phyloP scores from a whole-genome alignment of 345 rosid genomes.

The Camelina neglecta region DNA sequence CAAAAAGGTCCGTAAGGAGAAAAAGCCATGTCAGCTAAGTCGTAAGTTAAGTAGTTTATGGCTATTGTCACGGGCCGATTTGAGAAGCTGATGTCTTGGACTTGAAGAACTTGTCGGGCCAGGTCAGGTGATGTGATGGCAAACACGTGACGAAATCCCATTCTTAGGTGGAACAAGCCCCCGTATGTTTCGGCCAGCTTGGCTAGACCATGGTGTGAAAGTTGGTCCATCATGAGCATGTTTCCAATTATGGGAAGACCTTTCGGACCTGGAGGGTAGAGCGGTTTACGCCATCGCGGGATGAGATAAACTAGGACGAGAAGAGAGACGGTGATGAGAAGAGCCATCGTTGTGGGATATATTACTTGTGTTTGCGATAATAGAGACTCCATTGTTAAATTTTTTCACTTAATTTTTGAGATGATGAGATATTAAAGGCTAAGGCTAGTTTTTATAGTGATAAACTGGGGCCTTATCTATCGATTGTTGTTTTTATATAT shows the following conservation, averaged over 20 bases:
- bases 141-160: conserved; percentile 75
- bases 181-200: conserved; percentile 66
- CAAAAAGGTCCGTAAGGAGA: conserved; percentile 95
- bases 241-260: conserved; percentile 82
- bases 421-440: conserved; percentile 9
- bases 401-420: conserved; percentile 12
- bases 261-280: conserved; percentile 83
- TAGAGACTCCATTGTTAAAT: conserved; percentile 26
- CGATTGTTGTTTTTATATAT: not conserved
- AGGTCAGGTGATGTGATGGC: conserved; percentile 66
- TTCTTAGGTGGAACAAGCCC: conserved; percentile 69
- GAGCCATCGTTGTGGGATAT: conserved; percentile 26
- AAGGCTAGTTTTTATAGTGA: conserved; percentile 26
- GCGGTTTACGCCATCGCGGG: conserved; percentile 49
- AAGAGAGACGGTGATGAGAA: conserved; percentile 21
- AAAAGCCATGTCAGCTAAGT: conserved; percentile 94
- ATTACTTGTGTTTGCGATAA: conserved; percentile 22
- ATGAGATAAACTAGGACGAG: conserved; percentile 41
- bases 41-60: conserved; percentile 75
- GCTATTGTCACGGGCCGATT: conserved; percentile 83
- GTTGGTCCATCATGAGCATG: conserved; percentile 84
- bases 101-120: conserved; percentile 81
- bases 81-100: conserved; percentile 80
- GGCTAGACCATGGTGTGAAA: conserved; percentile 86
- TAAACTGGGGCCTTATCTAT: not conserved